Evolutionary conservation across 1,284 basidiomycete species (phyloP).

Genomic region (Ustilago bromivora): DNA sequence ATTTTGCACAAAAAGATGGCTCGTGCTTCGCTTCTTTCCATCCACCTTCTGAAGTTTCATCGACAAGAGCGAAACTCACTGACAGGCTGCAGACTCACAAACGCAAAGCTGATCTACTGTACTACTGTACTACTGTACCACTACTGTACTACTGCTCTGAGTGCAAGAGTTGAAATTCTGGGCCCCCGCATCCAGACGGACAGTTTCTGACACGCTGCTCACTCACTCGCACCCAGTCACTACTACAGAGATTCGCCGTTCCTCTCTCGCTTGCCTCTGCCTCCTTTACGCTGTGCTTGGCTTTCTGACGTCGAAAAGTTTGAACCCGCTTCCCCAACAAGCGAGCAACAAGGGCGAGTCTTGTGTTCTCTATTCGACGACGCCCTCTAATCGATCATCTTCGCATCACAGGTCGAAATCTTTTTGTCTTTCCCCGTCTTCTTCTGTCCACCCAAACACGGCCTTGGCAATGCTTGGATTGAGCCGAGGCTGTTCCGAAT

Average conservation of each 20-base stretch:
- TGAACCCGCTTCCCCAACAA: background rate
- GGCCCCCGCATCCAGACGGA: constrained; percentile 19
- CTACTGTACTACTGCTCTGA: background rate
- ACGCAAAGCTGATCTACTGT: constrained; percentile 2
- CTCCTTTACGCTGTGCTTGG: background rate
- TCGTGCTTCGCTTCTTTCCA: constrained; percentile 9
- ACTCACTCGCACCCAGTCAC: background rate
- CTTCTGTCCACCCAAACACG: background rate
- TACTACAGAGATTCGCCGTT: constrained; percentile 1
- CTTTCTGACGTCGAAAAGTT: background rate
- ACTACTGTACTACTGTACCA: background rate
- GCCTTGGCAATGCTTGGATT: background rate
- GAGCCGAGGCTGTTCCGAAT: background rate
- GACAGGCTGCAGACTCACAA: background rate
- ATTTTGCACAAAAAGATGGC: constrained; percentile 7
- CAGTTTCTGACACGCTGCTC: background rate
- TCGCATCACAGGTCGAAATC: background rate
- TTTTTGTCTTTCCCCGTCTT: background rate
- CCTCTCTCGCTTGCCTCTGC: background rate
- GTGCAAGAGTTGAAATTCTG: constrained; percentile 9
- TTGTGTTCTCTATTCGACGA: background rate
- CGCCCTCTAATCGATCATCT: constrained; percentile 4
- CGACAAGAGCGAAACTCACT: constrained; percentile 1
- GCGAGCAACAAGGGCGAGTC: background rate
- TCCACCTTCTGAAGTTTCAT: background rate